A percentile compares a stretch with the other conserved stretches of the same genome.
Evolutionary conservation across 2,329 filamentous ascomycete genomes (phyloP).

Genomic region (Truncatella angustata): DNA sequence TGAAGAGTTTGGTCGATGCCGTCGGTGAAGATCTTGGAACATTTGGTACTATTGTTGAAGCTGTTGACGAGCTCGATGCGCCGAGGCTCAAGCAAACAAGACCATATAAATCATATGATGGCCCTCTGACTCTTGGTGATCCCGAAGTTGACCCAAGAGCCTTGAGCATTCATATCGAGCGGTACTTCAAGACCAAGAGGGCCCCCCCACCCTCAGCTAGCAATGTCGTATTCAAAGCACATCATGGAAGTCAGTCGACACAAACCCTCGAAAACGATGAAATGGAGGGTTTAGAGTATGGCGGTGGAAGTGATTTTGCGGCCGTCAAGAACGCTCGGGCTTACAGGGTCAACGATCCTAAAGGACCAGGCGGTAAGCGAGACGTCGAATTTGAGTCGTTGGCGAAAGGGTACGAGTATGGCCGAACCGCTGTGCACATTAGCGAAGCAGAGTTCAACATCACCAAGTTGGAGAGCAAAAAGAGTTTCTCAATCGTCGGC

Average conservation of each 20-base stretch:
- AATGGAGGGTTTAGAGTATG: slow-evolving; percentile 46
- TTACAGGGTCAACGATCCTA: slow-evolving; percentile 77
- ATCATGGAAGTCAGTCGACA: slow-evolving; percentile 52
- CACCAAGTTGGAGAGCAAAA: slow-evolving; percentile 78
- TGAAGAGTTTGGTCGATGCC: slow-evolving; percentile 63
- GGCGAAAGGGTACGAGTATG: slow-evolving; percentile 93
- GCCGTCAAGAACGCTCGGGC: slow-evolving; percentile 73
- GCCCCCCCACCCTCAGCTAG: slow-evolving; percentile 74
- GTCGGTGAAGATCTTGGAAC: slow-evolving; percentile 56
- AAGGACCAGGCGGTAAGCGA: slow-evolving; percentile 72
- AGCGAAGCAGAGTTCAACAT: slow-evolving; percentile 82
- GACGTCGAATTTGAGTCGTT: slow-evolving; percentile 81
- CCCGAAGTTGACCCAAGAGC: slow-evolving; percentile 70
- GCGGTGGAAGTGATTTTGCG: slow-evolving; percentile 49
- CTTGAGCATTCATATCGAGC: slow-evolving; percentile 80
- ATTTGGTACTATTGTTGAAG: slow-evolving; percentile 84
- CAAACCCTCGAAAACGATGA: slow-evolving; percentile 45
- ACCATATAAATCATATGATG: slow-evolving; percentile 77
- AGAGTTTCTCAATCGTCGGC: slow-evolving; percentile 78
- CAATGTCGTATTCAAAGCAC: slow-evolving; percentile 61
- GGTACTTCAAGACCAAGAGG: slow-evolving; percentile 83
- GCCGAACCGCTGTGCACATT: slow-evolving; percentile 86
- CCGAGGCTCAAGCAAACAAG: slow-evolving; percentile 75
- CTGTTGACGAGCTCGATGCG: slow-evolving; percentile 73
- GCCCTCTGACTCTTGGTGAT: slow-evolving; percentile 77